Percentiles rank a stretch among this genome's conserved stretches.
These are phyloP conservation scores for Solanum rostratum DNA, from an alignment of 257 asterid genomes.

Conservation along the genomic window DNA sequence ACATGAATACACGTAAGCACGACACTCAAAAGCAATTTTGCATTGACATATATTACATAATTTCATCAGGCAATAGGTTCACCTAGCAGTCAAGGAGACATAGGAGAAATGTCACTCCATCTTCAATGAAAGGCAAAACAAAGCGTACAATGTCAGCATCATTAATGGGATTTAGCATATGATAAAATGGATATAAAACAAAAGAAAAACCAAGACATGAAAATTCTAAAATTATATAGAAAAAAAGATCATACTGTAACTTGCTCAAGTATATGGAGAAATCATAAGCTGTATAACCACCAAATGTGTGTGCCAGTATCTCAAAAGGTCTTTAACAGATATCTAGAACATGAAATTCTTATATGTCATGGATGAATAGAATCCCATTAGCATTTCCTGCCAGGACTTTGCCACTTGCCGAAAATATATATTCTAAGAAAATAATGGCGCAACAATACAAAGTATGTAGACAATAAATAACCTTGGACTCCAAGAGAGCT, in stretches of 20 bases:
- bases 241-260: background rate
- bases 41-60: background rate
- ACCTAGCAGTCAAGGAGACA: background rate
- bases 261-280: background rate
- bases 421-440: background rate
- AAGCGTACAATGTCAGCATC: background rate
- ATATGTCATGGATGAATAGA: background rate
- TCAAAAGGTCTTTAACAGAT: background rate
- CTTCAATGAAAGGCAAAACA: background rate
- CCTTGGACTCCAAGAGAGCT: conserved; percentile 96
- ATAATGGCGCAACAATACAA: background rate
- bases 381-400: background rate
- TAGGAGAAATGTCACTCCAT: background rate
- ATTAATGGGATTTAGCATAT: background rate
- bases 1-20: background rate
- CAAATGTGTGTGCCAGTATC: background rate
- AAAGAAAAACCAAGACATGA: background rate
- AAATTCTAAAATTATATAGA: background rate
- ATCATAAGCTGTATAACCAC: background rate
- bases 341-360: background rate
- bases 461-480: conserved; percentile 16
- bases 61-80: background rate
- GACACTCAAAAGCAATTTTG: background rate
- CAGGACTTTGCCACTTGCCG: background rate
- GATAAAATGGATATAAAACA: background rate